These are phyloP conservation scores for Stygiomarasmius scandens DNA, from an alignment of 1,284 basidiomycete species.

Conservation along the genomic window DNA sequence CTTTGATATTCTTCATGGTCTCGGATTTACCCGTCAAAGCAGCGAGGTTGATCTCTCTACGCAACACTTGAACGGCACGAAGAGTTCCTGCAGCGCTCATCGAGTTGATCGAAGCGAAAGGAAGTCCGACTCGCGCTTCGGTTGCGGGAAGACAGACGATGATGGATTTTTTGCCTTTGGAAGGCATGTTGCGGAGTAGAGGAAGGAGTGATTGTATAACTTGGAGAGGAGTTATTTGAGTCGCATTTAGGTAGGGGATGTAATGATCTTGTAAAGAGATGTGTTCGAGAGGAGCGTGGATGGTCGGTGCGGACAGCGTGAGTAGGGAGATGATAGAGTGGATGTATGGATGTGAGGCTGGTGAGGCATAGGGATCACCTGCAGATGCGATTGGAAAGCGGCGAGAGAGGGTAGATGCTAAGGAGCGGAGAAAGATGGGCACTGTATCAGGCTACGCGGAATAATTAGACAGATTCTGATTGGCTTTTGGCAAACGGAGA, in stretches of 20 bases:
- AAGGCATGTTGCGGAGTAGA: constrained; percentile 60
- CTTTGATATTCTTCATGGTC: constrained; percentile 61
- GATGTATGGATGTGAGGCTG: constrained; percentile 64
- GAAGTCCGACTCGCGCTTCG: constrained; percentile 69
- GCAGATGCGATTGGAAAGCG: constrained; percentile 75
- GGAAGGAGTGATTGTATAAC: constrained; percentile 77
- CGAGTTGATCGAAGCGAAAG: constrained; percentile 65
- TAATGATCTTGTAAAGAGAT: constrained; percentile 65
- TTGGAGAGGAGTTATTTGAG: constrained; percentile 75
- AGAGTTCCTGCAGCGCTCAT: constrained; percentile 75
- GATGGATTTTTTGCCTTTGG: constrained; percentile 60
- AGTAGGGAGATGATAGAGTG: constrained; percentile 74
- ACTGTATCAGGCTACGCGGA: constrained; percentile 62
- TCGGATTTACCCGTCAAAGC: constrained; percentile 53
- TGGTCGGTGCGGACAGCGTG: constrained; percentile 50
- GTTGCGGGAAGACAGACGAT: constrained; percentile 72
- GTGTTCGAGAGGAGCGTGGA: constrained; percentile 68
- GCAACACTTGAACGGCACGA: constrained; percentile 68
- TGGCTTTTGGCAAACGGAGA: constrained; percentile 11
- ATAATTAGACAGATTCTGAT: background rate
- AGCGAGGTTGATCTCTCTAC: constrained; percentile 66
- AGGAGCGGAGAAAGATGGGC: constrained; percentile 74
- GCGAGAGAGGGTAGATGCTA: constrained; percentile 77
- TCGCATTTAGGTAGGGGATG: constrained; percentile 66
- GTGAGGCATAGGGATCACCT: constrained; percentile 76